Evolutionary conservation across 805 yeast species (phyloP), one percentile per base, ranked within the genome.

Genomic region (Metschnikowia vanudenii): DNA sequence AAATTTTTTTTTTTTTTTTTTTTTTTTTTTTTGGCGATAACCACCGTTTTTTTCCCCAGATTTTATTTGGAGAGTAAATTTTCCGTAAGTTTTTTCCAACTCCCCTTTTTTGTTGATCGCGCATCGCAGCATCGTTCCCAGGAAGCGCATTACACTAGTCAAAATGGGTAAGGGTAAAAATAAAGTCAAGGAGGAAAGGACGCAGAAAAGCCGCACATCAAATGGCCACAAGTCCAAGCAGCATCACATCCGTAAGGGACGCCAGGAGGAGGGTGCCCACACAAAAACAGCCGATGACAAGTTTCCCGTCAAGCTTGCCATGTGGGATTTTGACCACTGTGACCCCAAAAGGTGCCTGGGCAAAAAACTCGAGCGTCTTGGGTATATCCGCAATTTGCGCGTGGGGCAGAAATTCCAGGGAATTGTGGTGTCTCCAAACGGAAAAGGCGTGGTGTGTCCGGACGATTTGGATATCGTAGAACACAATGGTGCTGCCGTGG

Each of bases 311-410:
- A 90, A 88, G 59, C 65, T 91, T 52, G 97, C 97, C 14, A 92
- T 92, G 99, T 92, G 99, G 97, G 99, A 94, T 64, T 94, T 94
- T 61, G 96, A 91, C 55, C 99, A 94, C 62, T 94, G 99, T 70
- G 99, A 94, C 67, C 99, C 99, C 1, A 94, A 94, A 62, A 77
- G 97, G 61, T 94, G 99, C 63, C 85, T 95, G 54, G 99, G 99
- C 16, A 94, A 94, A 70, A 91, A 90, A 63, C 73, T 94, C 26
- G 97, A 89, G 59, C 75, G 98, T 45, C 65, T 92, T 17, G 98
- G 98, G 0, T 67, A 89, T 17, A 91, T 94, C 41, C 80, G 81
- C 50, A 79, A 80, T 44, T 63, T 94, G 51, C 71, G 95, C 50
- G 80, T 94, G n/a, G 99, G 99, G 0, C 97, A 91, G 62, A 92